Evolutionary conservation across 2,329 filamentous ascomycete genomes (phyloP).

Genomic region (Calonectria pseudoreteaudii): DNA sequence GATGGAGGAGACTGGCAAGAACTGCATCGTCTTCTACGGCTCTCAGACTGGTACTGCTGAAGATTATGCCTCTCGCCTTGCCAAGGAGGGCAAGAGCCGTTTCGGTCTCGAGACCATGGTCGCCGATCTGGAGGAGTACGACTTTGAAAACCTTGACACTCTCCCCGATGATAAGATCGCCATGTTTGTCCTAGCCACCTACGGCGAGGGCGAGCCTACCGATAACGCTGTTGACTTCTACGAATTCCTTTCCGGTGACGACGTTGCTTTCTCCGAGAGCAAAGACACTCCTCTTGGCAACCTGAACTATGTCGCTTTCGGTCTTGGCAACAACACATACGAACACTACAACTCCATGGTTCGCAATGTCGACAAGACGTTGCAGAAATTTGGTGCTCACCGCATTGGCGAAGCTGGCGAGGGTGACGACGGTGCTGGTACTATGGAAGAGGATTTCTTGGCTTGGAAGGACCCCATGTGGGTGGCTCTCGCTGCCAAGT

Average conservation of each 20-base stretch:
- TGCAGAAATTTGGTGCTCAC: constrained; percentile 84
- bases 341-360: constrained; percentile 99
- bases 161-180: constrained; percentile 91
- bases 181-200: constrained; percentile 96
- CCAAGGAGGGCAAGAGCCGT: constrained; percentile 96
- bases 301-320: constrained; percentile 94
- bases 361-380: constrained; percentile 84
- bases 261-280: constrained; percentile 82
- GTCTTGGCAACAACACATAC: constrained; percentile 98
- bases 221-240: constrained; percentile 99
- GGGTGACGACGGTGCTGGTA: constrained; percentile 96
- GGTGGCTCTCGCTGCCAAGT: constrained; percentile 82
- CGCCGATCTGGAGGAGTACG: constrained; percentile 96
- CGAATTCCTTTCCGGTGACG: constrained; percentile 90
- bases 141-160: constrained; percentile 92
- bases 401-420: constrained; percentile 91
- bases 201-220: constrained; percentile 97
- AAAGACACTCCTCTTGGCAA: constrained; percentile 80
- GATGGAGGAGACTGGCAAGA: constrained; percentile 95
- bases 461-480: constrained; percentile 99
- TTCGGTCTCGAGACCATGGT: constrained; percentile 99
- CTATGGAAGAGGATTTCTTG: constrained; percentile 99
- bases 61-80: constrained; percentile 94
- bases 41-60: constrained; percentile 98
- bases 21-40: constrained; percentile 98